A percentile compares a stretch with the other conserved stretches of the same genome.
These are phyloP conservation scores for Favolaschia claudopus DNA, from an alignment of 768 basidiomycete genomes.

Conservation along the genomic window DNA sequence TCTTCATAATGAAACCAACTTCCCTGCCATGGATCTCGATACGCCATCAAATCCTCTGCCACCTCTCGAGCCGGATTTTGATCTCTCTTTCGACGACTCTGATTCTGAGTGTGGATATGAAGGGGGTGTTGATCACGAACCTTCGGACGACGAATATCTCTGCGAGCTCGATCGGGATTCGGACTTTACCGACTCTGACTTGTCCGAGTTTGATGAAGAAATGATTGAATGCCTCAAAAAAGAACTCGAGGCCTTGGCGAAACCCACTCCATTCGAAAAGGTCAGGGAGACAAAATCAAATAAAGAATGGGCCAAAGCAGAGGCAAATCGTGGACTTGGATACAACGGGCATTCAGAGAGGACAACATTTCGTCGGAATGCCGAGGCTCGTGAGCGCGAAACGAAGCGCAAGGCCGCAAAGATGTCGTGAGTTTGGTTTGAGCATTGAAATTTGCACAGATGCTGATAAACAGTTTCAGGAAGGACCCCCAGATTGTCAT, in stretches of 20 bases:
- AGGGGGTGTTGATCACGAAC: not conserved
- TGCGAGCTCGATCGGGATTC: not conserved
- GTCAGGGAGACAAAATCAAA: not conserved
- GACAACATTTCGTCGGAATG: not conserved
- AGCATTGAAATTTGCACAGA: not conserved
- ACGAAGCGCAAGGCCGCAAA: not conserved
- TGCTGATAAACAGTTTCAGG: not conserved
- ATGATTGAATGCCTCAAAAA: not conserved
- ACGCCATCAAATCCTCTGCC: too few relatives aligned
- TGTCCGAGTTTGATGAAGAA: slow-evolving; percentile 7
- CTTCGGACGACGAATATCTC: not conserved
- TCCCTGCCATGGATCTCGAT: too few relatives aligned
- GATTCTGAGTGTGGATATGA: not conserved
- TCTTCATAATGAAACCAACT: too few relatives aligned
- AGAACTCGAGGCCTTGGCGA: not conserved
- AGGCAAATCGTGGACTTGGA: not conserved
- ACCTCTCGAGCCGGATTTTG: not conserved
- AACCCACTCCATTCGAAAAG: not conserved
- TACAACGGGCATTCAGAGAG: not conserved
- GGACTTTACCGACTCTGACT: not conserved
- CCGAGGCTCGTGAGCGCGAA: too few relatives aligned
- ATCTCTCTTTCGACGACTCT: not conserved
- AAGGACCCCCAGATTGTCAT: not conserved
- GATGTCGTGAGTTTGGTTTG: not conserved
- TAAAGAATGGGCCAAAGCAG: not conserved